These are phyloP conservation scores for Adansonia madagascariensis DNA, from an alignment of 441 rosid genomes.

Conservation along the genomic window DNA sequence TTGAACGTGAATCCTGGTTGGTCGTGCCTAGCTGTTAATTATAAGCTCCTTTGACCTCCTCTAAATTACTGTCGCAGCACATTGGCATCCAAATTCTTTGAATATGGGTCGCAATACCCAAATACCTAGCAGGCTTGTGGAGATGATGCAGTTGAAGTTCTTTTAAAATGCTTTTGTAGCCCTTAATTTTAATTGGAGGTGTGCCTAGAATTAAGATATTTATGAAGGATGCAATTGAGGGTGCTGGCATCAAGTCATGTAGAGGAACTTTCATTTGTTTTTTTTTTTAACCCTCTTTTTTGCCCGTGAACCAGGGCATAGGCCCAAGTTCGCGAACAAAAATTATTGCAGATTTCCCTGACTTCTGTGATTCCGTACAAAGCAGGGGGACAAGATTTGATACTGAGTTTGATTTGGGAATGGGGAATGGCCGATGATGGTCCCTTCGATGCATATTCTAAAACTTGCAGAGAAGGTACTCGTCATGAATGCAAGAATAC, in stretches of 20 bases:
- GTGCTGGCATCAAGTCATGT: no score
- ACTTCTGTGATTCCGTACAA: constrained; percentile 1
- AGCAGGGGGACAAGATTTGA: neutral
- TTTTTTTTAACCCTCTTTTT: neutral
- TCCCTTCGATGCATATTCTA: neutral
- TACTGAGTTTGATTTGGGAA: neutral
- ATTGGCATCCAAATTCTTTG: no score
- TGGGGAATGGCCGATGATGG: neutral
- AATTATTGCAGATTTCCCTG: neutral
- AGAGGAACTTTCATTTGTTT: no score
- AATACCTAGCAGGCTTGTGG: neutral
- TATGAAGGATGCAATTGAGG: neutral
- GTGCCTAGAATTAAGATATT: neutral
- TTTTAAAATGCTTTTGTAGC: neutral
- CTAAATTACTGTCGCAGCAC: no score
- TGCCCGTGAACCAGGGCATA: neutral
- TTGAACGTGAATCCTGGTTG: no score
- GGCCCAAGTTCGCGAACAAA: neutral
- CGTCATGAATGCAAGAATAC: neutral
- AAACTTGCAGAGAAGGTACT: neutral
- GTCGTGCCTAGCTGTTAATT: no score
- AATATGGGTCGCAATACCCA: no score
- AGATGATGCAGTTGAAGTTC: neutral
- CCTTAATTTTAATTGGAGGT: neutral
- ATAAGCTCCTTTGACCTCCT: no score